Conservation (phyloP, 768 basidiomycete species). For the Xerocomellus dryophilus region DNA sequence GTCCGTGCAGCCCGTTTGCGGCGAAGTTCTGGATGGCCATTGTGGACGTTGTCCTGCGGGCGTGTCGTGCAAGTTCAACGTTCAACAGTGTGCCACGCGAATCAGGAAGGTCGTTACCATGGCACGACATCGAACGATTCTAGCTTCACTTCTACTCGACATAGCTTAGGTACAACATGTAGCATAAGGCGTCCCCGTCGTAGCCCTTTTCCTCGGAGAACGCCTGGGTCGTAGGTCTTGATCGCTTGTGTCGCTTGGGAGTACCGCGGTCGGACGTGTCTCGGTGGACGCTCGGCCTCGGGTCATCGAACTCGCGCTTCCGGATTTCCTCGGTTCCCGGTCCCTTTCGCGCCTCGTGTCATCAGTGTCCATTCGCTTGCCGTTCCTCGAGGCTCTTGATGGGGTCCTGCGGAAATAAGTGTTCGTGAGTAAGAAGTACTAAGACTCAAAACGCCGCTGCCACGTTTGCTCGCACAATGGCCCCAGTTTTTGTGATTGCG, state of each 20-base stretch:
- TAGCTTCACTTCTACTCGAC: background rate
- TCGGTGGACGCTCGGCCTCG: background rate
- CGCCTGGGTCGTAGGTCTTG: background rate
- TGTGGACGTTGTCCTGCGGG: background rate
- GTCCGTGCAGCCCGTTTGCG: background rate
- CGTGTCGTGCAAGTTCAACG: background rate
- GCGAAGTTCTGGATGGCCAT: slow-evolving; percentile 1
- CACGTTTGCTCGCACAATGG: background rate
- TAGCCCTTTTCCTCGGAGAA: no score
- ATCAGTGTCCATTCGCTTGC: slow-evolving; percentile 24
- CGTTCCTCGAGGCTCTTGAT: slow-evolving; percentile 6
- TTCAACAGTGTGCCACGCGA: no score
- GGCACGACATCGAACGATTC: background rate
- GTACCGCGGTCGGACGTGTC: no score
- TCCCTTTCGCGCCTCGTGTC: slow-evolving; percentile 9
- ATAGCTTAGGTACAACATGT: background rate
- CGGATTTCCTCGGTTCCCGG: background rate
- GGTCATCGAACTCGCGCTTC: background rate
- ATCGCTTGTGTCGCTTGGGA: background rate
- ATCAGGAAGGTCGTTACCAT: slow-evolving; percentile 16
- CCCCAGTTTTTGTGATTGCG: background rate
- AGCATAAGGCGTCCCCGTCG: background rate
- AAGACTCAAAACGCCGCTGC: background rate
- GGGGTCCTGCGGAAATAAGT: background rate
- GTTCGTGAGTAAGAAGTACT: background rate